Conservation (phyloP, 2,329 filamentous ascomycete genomes). For the Zasmidium angulare region DNA sequence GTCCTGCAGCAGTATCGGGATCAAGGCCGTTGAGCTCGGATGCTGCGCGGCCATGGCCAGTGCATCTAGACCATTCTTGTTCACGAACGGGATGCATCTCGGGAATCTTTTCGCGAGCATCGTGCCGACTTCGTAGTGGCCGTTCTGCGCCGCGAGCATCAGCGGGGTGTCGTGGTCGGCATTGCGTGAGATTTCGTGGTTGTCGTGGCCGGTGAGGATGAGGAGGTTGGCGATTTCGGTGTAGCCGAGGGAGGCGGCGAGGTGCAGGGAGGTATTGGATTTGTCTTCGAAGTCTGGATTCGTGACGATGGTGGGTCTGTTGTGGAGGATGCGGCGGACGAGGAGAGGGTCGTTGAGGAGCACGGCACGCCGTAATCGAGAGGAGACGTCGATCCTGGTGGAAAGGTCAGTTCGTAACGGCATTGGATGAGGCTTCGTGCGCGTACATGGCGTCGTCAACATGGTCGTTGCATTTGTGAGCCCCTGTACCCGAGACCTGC, state of each 20-base stretch:
- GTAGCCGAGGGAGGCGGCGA: conserved; percentile 73
- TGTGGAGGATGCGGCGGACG: conserved; percentile 72
- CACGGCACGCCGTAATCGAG: conserved; percentile 80
- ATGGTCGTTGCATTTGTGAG: conserved; percentile 2
- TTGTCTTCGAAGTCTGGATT: conserved; percentile 76
- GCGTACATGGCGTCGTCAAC: conserved; percentile 4
- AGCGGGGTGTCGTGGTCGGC: conserved; percentile 77
- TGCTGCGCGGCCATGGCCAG: conserved; percentile 44
- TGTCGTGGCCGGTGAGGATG: conserved; percentile 72
- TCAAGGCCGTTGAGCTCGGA: conserved; percentile 40
- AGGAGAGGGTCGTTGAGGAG: conserved; percentile 70
- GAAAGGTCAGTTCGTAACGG: neutral
- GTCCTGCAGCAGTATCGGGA: conserved; percentile 42
- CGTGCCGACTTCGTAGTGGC: conserved; percentile 72
- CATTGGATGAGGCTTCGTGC: neutral
- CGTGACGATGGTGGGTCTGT: conserved; percentile 68
- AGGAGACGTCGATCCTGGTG: conserved; percentile 72
- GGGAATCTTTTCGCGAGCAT: conserved; percentile 67
- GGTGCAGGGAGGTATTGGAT: conserved; percentile 80
- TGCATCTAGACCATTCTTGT: conserved; percentile 69
- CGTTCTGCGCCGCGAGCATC: conserved; percentile 70
- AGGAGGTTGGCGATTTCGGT: conserved; percentile 67
- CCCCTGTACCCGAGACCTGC: conserved; percentile 19
- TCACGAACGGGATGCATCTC: conserved; percentile 62
- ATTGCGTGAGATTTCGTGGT: conserved; percentile 71